A percentile compares a stretch with the other conserved stretches of the same genome.
phyloP scores from a whole-genome alignment of 2,329 filamentous ascomycete genomes.

The Polytolypa hystricis region DNA sequence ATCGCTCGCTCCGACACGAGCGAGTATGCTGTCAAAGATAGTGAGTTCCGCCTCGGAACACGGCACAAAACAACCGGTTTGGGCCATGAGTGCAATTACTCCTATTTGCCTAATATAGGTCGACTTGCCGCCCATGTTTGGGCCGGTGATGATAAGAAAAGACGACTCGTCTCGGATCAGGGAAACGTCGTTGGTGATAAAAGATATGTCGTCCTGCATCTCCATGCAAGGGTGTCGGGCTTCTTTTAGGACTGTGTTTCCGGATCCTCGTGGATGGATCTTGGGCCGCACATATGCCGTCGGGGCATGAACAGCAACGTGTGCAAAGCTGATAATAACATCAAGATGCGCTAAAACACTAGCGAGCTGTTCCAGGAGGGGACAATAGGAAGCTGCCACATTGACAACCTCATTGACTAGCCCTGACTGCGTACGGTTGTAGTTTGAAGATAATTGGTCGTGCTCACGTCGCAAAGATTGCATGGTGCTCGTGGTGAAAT shows the following conservation, averaged over 20 bases:
- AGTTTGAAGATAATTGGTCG: constrained; percentile 86
- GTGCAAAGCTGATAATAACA: constrained; percentile 87
- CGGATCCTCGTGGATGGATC: constrained; percentile 78
- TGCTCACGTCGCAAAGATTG: constrained; percentile 77
- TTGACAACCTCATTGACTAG: constrained; percentile 85
- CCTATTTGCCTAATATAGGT: constrained; percentile 97
- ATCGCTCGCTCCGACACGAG: constrained; percentile 88
- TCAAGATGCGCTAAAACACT: constrained; percentile 85
- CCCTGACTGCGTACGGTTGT: constrained; percentile 86
- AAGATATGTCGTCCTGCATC: constrained; percentile 95
- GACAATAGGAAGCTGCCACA: constrained; percentile 89
- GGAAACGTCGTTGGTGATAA: constrained; percentile 94
- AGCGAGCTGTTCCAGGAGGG: constrained; percentile 79
- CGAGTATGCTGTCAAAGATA: constrained; percentile 94
- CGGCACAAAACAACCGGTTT: constrained; percentile 92
- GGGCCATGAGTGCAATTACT: constrained; percentile 93
- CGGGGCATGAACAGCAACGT: constrained; percentile 85
- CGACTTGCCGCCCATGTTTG: constrained; percentile 98
- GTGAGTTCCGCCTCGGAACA: constrained; percentile 82
- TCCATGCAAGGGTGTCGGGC: constrained; percentile 96
- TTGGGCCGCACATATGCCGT: constrained; percentile 83
- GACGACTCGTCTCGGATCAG: constrained; percentile 68
- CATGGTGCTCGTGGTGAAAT: constrained; percentile 81
- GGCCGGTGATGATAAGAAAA: constrained; percentile 92
- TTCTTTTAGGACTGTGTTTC: constrained; percentile 81